These are phyloP conservation scores for Yarrowia yakushimensis DNA, from an alignment of 805 yeast genomes.

Conservation along the genomic window DNA sequence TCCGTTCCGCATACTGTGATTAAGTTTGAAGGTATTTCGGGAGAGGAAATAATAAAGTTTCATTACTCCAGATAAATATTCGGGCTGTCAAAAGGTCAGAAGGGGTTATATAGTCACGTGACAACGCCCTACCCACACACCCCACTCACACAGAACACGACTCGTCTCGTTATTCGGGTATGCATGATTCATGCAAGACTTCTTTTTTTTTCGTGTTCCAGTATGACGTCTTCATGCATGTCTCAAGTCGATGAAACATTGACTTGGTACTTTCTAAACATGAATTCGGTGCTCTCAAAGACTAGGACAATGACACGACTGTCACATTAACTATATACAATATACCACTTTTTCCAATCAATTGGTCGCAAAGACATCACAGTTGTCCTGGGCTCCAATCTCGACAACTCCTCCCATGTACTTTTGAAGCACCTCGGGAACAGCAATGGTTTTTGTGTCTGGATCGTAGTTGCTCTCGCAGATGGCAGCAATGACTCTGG, in stretches of 20 bases:
- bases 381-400: conserved; percentile 1
- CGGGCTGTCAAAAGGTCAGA: too few species aligned
- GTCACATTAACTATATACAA: conserved; percentile 9
- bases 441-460: conserved; percentile 47
- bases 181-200: not conserved
- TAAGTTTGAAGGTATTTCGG: not conserved
- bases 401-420: conserved; percentile 60
- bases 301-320: too few species aligned
- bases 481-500: conserved; percentile 85
- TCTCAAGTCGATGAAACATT: too few species aligned
- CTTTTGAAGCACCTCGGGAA: conserved; percentile 66
- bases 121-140: too few species aligned
- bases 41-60: not conserved
- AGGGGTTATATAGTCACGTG: too few species aligned
- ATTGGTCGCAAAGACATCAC: not conserved
- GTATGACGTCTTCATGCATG: conserved; percentile 2
- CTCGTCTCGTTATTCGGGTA: too few species aligned
- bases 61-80: too few species aligned
- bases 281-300: too few species aligned
- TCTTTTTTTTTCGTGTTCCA: not conserved
- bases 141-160: too few species aligned
- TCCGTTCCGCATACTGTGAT: not conserved
- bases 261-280: too few species aligned
- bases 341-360: not conserved
- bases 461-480: conserved; percentile 79